Conservation (phyloP, 2,329 filamentous ascomycete genomes). For the Lojkania enalia region DNA sequence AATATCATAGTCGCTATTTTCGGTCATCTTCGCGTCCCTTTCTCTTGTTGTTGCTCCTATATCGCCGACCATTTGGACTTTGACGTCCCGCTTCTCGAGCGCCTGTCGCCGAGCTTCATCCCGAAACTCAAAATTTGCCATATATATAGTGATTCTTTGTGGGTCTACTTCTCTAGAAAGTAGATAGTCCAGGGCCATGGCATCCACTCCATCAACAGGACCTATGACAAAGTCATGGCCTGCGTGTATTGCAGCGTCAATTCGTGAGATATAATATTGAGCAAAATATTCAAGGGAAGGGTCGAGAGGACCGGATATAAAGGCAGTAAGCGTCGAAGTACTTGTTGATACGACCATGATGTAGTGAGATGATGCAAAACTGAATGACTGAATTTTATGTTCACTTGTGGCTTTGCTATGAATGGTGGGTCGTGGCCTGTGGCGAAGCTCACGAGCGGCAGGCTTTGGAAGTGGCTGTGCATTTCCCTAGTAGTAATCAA, state of each 20-base stretch:
- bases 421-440: too few species aligned
- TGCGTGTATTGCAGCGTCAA: slow-evolving; percentile 38
- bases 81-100: slow-evolving; percentile 17
- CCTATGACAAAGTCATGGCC: slow-evolving; percentile 31
- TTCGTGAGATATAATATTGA: slow-evolving; percentile 30
- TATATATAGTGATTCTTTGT: slow-evolving; percentile 15
- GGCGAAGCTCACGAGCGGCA: too few species aligned
- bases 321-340: slow-evolving; percentile 5
- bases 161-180: slow-evolving; percentile 13
- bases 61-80: slow-evolving; percentile 15
- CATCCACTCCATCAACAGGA: slow-evolving; percentile 27
- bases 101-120: neutral
- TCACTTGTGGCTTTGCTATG: too few species aligned
- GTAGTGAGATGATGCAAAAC: too few species aligned
- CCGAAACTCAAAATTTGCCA: slow-evolving; percentile 17
- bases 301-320: slow-evolving; percentile 42
- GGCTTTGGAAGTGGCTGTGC: too few species aligned
- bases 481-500: too few species aligned
- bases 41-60: slow-evolving; percentile 25
- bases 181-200: slow-evolving; percentile 33
- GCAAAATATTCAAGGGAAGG: slow-evolving; percentile 30
- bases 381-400: too few species aligned
- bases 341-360: too few species aligned
- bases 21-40: slow-evolving; percentile 40
- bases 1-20: slow-evolving; percentile 40